Percentiles rank a stretch among this genome's conserved stretches.
Evolutionary conservation across 108 stramenopile species (phyloP).

Genomic region (Nitzschia sp.): DNA sequence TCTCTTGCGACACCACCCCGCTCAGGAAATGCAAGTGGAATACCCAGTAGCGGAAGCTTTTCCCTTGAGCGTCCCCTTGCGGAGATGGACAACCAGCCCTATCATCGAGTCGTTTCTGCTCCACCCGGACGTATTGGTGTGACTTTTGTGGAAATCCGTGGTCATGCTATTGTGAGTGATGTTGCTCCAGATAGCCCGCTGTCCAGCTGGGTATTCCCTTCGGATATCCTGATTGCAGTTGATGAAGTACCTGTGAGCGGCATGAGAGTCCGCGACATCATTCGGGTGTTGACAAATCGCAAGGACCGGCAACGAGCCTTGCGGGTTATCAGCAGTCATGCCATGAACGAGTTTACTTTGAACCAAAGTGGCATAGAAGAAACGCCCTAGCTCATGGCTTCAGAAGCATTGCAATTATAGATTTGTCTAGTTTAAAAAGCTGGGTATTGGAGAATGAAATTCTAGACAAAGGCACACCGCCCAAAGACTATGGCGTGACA

Average conservation of each 20-base stretch:
- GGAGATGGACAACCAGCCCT: slow-evolving; percentile 50
- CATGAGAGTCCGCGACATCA: slow-evolving; percentile 75
- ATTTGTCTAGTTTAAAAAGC: neutral
- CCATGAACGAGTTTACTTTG: slow-evolving; percentile 67
- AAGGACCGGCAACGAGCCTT: slow-evolving; percentile 69
- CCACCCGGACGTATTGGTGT: slow-evolving; percentile 86
- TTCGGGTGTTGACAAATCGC: slow-evolving; percentile 65
- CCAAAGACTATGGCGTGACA: no score
- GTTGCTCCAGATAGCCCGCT: slow-evolving; percentile 72
- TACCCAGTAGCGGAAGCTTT: slow-evolving; percentile 21
- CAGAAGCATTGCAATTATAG: neutral
- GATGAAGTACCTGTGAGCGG: slow-evolving; percentile 84
- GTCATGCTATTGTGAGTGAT: slow-evolving; percentile 84
- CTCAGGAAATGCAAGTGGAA: neutral
- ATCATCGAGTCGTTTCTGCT: slow-evolving; percentile 79
- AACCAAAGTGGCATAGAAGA: slow-evolving; percentile 15
- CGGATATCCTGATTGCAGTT: slow-evolving; percentile 80
- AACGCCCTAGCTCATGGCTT: neutral
- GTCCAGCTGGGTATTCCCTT: slow-evolving; percentile 75
- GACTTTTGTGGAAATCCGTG: slow-evolving; percentile 80
- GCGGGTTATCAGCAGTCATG: slow-evolving; percentile 73
- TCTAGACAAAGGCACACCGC: no score
- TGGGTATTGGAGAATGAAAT: neutral
- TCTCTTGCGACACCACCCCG: slow-evolving; percentile 8
- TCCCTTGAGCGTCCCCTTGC: slow-evolving; percentile 21